Base-by-base conservation (phyloP, 2,329 filamentous ascomycete species). In the Arthrobotrys conoides region DNA sequence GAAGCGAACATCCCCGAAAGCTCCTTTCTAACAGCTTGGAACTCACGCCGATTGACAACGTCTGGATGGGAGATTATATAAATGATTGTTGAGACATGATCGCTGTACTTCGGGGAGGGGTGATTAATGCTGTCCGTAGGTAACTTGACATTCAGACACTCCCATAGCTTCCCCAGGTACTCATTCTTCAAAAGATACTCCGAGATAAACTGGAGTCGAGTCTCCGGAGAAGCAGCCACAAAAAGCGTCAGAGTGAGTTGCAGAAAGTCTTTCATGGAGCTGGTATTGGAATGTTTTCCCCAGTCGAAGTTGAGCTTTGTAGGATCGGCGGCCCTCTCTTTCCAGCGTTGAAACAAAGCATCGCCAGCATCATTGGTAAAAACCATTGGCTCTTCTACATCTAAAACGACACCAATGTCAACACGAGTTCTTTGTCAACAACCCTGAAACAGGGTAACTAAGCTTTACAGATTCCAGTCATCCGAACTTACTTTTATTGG, bases 41-140 rank as follows among this genome's bases (percentile, higher is more conserved):
- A 77, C 8, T 77, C 67, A 3, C 24, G 48, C 0, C 51, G 38
- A 22, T 61, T 38, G 1, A 67, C 61, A 18, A 77, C 51, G 16
- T 77, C 73, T 5, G 55, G 59, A 16, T 77, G 67, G 1, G 73
- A 71, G 30, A 77, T 61, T 24, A 77, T 77, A 20, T 63, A 44
- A n/a, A 77, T 33, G 12, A 46, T 41, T 0, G 67, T 33, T 6
- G 53, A 67, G 14, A 77, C 73, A 24, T 77, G 73, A 10, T 77
- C 73, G 18, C 51, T 61, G 30, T 66, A 55, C 12, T 55, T 75
- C 27, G 71, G 71, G 1, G 66, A 71, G 16, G 73, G 61, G 5
- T 63, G 49, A 36, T 67, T 68, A 10, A 68, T 71, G 16, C 59
- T 51, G 33, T 77, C 30, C 8, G 61, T 71, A 5, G 66, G 73